These are phyloP conservation scores for Lomentospora prolificans DNA, from an alignment of 2,329 filamentous ascomycete genomes.

Conservation along the genomic window DNA sequence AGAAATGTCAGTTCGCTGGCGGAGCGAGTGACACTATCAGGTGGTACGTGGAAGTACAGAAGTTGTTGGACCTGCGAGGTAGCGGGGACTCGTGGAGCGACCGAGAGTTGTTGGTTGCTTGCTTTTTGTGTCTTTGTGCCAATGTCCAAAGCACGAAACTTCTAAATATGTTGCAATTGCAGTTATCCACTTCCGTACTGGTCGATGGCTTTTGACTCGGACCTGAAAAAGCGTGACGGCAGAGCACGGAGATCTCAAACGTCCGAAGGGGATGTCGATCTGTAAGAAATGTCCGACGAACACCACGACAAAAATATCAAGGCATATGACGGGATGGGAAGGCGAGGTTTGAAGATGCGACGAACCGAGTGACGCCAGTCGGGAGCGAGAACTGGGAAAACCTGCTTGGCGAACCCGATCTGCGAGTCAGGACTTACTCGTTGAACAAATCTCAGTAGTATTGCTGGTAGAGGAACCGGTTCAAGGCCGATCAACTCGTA, in stretches of 20 bases:
- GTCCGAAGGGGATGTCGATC: not conserved
- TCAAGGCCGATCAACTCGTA: not conserved
- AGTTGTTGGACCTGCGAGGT: not conserved
- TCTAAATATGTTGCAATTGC: not conserved
- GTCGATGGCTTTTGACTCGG: too few species aligned
- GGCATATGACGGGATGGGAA: not conserved
- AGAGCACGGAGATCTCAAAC: too few species aligned
- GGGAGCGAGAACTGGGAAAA: not conserved
- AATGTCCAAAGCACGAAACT: not conserved
- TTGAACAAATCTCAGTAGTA: not conserved
- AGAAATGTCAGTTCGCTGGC: not conserved
- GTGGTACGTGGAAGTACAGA: not conserved
- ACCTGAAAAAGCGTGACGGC: too few species aligned
- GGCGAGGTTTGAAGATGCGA: constrained; percentile 3
- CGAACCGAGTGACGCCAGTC: not conserved
- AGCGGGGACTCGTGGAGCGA: not conserved
- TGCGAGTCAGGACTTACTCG: not conserved
- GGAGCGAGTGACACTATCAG: not conserved
- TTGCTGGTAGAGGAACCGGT: not conserved
- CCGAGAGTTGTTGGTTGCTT: not conserved
- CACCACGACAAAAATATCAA: not conserved
- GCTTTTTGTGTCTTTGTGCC: not conserved
- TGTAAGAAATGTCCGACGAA: not conserved
- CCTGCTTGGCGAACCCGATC: constrained; percentile 1
- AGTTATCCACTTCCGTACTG: not conserved